Percentiles rank a stretch among this genome's conserved stretches.
Evolutionary conservation across 305 asterid species (phyloP).

Genomic region (Andrographis paniculata): DNA sequence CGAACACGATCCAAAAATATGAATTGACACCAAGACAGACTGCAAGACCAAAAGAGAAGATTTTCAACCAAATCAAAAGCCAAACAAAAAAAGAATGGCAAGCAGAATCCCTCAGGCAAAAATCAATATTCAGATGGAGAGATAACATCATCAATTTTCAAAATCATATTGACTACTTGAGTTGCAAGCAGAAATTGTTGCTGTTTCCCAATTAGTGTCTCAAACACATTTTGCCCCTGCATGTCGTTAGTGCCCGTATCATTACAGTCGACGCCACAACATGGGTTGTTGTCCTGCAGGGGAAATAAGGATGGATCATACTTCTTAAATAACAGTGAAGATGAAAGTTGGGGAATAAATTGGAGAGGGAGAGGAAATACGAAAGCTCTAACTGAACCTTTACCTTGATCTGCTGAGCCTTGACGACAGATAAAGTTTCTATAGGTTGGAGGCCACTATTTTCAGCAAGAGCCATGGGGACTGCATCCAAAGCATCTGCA

Average conservation of each 20-base stretch:
- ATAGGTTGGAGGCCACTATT: conserved; percentile 73
- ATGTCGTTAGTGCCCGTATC: conserved; percentile 58
- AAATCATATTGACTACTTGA: conserved; percentile 93
- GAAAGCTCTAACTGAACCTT: too few relatives aligned
- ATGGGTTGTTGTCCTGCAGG: conserved; percentile 67
- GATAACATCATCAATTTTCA: conserved; percentile 90
- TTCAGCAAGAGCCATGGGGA: conserved; percentile 78
- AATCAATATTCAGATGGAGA: conserved; percentile 65
- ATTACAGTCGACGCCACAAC: conserved; percentile 67
- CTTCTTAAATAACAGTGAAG: conserved; percentile 7
- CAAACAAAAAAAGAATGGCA: conserved; percentile 14
- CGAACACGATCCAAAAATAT: too few relatives aligned
- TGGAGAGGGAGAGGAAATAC: too few relatives aligned
- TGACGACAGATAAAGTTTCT: conserved; percentile 63
- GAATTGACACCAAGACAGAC: too few relatives aligned
- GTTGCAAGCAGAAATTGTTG: conserved; percentile 67
- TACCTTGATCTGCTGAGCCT: conserved; percentile 71
- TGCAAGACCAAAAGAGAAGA: too few relatives aligned
- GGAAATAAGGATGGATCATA: conserved; percentile 81
- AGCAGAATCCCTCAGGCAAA: not conserved
- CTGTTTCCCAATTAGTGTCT: conserved; percentile 64
- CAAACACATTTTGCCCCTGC: conserved; percentile 66
- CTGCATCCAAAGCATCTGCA: conserved; percentile 70
- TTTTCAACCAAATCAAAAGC: conserved; percentile 1
- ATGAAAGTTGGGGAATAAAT: too few relatives aligned